Base-by-base conservation (phyloP, 345 rosid genomes). In the Dovyalis caffra region DNA sequence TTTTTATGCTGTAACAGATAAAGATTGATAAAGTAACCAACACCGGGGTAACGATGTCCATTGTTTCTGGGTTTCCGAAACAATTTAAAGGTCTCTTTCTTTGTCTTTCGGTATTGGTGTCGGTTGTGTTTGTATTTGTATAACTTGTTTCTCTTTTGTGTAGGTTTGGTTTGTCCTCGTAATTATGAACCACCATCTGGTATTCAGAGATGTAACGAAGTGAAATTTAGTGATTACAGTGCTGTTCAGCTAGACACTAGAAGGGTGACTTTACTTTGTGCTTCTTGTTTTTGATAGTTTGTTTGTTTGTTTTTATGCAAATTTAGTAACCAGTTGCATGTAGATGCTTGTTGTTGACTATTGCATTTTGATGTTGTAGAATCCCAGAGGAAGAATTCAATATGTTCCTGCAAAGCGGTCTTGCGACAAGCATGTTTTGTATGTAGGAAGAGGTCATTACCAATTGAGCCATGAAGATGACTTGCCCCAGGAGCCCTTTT, bases 401-500 rank as follows among this genome's bases (percentile, higher is more conserved):
- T 49, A 40, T 79, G 61, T 26, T 70, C 16, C 63, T 34, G 49
- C 63, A 31, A 68, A 67, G 65, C 64, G 28, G 66, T 49, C 3
- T 21, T 31, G 71, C 26, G 49, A 25, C 11, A 69, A 28, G 65
- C 69, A 57, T 73, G 71, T 77, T n/a, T 40, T 63, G 31, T 53
- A 85, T 11, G 77, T 61, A 11, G 73, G 71, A 47, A 79, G 76
- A 31, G 74, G 74, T 78, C 38, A 73, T 72, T 74, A 74, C 66
- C 86, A 72, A 40, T 76, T 68, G 69, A 77, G 75, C 72, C 69
- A 63, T 45, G 74, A 76, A 18, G 80, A 78, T 9, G 82, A 79
- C 12, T 38, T 67, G 45, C 82, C 80, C 23, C 79, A 78, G 58
- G 85, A 86, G 28, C 86, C 97, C 47, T 78, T 88, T 29, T 87